These are phyloP conservation scores for Cladophialophora yegresii DNA, from an alignment of 2,329 filamentous ascomycete genomes.

Conservation along the genomic window DNA sequence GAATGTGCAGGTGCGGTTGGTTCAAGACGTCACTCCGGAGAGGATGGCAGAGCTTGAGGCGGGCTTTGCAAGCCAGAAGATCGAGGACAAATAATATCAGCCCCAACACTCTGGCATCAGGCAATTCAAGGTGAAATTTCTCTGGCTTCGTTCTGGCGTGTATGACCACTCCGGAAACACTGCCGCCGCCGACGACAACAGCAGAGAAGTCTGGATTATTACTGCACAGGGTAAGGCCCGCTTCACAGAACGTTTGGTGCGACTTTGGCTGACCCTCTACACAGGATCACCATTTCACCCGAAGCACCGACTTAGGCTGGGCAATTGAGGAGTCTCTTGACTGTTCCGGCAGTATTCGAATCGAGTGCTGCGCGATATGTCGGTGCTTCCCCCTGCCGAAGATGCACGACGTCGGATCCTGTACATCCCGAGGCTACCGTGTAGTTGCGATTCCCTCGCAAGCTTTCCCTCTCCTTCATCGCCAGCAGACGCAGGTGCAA, in stretches of 20 bases:
- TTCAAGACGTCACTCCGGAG: slow-evolving; percentile 12
- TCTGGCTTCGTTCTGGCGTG: background rate
- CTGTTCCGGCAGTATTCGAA: background rate
- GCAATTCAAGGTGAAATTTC: background rate
- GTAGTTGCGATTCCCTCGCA: slow-evolving; percentile 8
- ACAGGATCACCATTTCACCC: background rate
- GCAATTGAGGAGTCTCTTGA: background rate
- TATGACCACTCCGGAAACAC: background rate
- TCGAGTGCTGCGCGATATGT: background rate
- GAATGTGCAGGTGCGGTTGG: slow-evolving; percentile 22
- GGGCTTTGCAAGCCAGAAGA: slow-evolving; percentile 2
- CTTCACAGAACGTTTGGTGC: background rate
- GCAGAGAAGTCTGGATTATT: background rate
- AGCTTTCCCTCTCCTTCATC: background rate
- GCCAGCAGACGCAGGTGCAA: background rate
- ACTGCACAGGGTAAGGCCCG: background rate
- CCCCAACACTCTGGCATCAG: background rate
- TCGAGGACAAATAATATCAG: background rate
- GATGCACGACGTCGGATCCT: background rate
- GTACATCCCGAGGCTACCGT: background rate
- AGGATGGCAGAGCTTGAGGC: slow-evolving; percentile 18
- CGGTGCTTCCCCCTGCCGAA: background rate
- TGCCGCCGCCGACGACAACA: background rate
- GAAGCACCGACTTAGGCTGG: background rate
- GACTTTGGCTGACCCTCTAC: background rate